Percentiles rank a stretch among this genome's conserved stretches.
These are phyloP conservation scores for Striga asiatica DNA, from an alignment of 257 asterid genomes.

Conservation along the genomic window DNA sequence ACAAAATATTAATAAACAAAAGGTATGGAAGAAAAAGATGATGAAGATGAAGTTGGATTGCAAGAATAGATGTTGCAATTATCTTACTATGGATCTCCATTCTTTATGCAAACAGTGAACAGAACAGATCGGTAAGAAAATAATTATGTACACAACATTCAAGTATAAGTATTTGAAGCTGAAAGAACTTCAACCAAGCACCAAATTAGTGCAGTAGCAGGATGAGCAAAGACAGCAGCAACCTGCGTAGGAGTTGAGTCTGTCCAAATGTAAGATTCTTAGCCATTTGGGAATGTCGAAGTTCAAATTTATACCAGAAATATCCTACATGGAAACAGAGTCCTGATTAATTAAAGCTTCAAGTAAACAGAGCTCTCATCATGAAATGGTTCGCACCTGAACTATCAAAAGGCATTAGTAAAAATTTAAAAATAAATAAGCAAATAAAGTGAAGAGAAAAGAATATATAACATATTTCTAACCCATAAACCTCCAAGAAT, in stretches of 20 bases:
- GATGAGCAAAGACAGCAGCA: conserved; percentile 16
- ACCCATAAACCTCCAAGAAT: conserved; percentile 93
- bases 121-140: not conserved
- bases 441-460: not conserved
- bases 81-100: not conserved
- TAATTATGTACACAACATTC: not conserved
- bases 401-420: conserved; percentile 8
- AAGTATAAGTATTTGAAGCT: not conserved
- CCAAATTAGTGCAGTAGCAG: conserved; percentile 11
- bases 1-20: not conserved
- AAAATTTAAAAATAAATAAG: conserved; percentile 1
- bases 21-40: not conserved
- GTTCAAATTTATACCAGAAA: conserved; percentile 86
- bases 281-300: conserved; percentile 85
- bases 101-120: not conserved
- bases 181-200: conserved; percentile 10
- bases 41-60: not conserved
- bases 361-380: not conserved
- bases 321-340: conserved; percentile 44
- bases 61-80: not conserved
- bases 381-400: conserved; percentile 3
- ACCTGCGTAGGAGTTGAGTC: conserved; percentile 84
- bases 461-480: conserved; percentile 21
- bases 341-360: not conserved
- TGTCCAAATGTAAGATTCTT: conserved; percentile 59